phyloP scores from a whole-genome alignment of 2,329 filamentous ascomycete species.

The Gnomoniopsis sp. region DNA sequence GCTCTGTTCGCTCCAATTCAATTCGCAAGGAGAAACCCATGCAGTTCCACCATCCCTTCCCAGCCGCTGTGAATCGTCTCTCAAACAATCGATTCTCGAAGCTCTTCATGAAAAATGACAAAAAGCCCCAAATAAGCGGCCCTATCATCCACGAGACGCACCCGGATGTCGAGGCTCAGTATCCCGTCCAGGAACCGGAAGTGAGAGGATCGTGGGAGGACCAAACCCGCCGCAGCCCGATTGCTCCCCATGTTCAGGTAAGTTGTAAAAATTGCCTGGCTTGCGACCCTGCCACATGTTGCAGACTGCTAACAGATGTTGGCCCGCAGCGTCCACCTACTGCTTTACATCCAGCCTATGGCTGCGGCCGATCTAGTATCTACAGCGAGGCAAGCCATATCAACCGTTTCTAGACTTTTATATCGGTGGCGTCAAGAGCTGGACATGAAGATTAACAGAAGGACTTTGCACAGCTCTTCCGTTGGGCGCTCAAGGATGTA shows the following conservation, averaged over 20 bases:
- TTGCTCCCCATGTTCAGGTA: conserved; percentile 45
- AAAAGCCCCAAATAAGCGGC: conserved; percentile 42
- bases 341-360: conserved; percentile 53
- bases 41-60: conserved; percentile 27
- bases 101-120: conserved; percentile 25
- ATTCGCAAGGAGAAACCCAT: conserved; percentile 31
- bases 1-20: conserved; percentile 33
- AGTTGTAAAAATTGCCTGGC: neutral
- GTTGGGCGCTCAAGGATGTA: conserved; percentile 4
- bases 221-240: conserved; percentile 46
- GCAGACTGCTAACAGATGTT: neutral
- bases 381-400: conserved; percentile 51
- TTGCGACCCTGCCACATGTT: neutral
- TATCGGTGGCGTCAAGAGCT: neutral
- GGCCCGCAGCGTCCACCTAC: conserved; percentile 47
- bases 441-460: conserved; percentile 1
- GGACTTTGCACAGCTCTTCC: conserved; percentile 1
- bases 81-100: conserved; percentile 13
- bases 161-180: conserved; percentile 33
- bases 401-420: conserved; percentile 39
- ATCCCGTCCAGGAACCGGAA: conserved; percentile 22
- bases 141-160: conserved; percentile 30
- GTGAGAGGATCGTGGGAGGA: conserved; percentile 21
- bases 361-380: conserved; percentile 26
- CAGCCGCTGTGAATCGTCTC: conserved; percentile 25